Base-by-base conservation (phyloP, 1,284 basidiomycete genomes). In the Leccinum pseudoinsigne region DNA sequence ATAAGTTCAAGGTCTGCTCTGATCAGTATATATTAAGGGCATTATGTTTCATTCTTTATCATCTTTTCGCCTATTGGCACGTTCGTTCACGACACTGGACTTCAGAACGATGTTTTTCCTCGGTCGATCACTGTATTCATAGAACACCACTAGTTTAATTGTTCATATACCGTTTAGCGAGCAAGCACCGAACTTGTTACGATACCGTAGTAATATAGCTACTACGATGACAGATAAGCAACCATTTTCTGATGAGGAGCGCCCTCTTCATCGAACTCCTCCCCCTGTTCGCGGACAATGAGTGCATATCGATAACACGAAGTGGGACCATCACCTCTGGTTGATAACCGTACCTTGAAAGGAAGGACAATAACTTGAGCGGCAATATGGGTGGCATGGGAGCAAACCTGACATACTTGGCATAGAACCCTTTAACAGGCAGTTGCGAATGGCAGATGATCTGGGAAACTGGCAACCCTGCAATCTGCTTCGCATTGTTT, bases 181-280 rank as follows among this genome's bases (percentile, higher is more conserved):
- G 58, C 53, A 63, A 55, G 68, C 58, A 62, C 67, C 40, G 65
- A 70, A 72, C 68, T 66, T 59, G 65, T 55, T 74, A 73, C 63
- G 61, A 55, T 66, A 73, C 56, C 67, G 60, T 66, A 66, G 63
- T 71, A 68, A 67, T 73, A 72, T 66, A 72, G 64, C 57, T 67
- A 67, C 57, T 67, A 67, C 65, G 82, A 76, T 66, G 82, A 80
- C 69, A 89, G 72, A 65, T 76, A 79, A 66, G 81, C 75, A 65
- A 86, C 81, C 90, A 92, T 90, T 75, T 84, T 86, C 73, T 91
- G 89, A 82, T 92, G 90, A 62, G 88, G 89, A 68, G 83, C 88
- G 53, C 90, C 90, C 64, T 92, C 90, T 75, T 92, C 90, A 73
- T 92, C 88, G 76, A 91, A 92, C 72, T 87, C 83, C 45, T 82